Base-by-base conservation (phyloP, 352 stramenopile species). In the Phytophthora podocarpi region DNA sequence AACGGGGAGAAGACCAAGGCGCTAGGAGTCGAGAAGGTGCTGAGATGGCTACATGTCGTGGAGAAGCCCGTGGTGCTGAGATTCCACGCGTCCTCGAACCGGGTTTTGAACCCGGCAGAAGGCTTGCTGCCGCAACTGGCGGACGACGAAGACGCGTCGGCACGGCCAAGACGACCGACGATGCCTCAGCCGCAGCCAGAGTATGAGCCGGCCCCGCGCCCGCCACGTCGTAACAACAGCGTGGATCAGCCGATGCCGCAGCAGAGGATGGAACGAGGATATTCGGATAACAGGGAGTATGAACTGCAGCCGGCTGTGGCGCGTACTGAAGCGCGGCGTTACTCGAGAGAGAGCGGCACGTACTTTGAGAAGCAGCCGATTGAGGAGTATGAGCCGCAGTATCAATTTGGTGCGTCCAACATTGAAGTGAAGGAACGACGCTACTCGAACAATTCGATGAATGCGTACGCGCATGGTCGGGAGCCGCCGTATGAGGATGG, bases 1-100 rank as follows among this genome's bases (percentile, higher is more conserved):
- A 91, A 93, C 30, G 83, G 83, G 23, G 77, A 93, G 52, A 90
- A 89, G 63, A 93, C 83, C 35, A 88, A 90, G 66, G 46, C 67
- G 13, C 57, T 93, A 13, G 83, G 83, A 10, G 81, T 93, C 43
- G 79, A 93, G 67, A 82, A 84, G 46, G 83, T 93, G 51, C 70
- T 91, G 35, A 70, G 84, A 28, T 90, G 84, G 81, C 76, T 93
- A 8, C 74, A 87, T 34, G 79, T 93, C 8, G 66, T 93, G 23
- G 81, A 93, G 41, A 90, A 89, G 43, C 83, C 83, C 5, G 81
- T 90, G 5, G 78, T 93, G 26, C 63, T 93, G 46, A 79, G 83
- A 37, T 93, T 93, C 66, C 81, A 91, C 60, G 79, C 79, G 50
- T 93, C 83, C 11, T 93, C 83, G 16, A 85, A 89, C 26, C 83